phyloP scores from a whole-genome alignment of 371 early-diverging fungal genomes.

The Mortierella sp. region DNA sequence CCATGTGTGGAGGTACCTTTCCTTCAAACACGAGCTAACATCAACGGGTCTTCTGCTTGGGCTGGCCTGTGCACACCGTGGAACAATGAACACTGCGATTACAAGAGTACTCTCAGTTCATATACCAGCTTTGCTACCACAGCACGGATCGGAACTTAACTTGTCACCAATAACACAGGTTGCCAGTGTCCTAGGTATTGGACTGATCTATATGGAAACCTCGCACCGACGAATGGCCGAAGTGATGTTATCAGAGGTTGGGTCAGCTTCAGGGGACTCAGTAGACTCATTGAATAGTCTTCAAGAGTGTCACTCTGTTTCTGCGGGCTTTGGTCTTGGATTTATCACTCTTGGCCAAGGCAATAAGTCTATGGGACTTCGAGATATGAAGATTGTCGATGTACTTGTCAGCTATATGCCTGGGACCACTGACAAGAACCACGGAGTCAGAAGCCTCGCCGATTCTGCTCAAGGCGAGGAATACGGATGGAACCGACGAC shows the following conservation, averaged over 20 bases:
- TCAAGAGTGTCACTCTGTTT: constrained; percentile 73
- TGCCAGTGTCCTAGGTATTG: constrained; percentile 80
- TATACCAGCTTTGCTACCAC: constrained; percentile 75
- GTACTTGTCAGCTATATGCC: constrained; percentile 66
- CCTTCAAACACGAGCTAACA: constrained; percentile 73
- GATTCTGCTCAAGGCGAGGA: constrained; percentile 7
- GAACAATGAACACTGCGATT: constrained; percentile 71
- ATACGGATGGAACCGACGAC: constrained; percentile 5
- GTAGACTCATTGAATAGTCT: constrained; percentile 58
- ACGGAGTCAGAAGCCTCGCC: constrained; percentile 1
- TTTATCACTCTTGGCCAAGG: constrained; percentile 82
- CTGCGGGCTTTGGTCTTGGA: constrained; percentile 88
- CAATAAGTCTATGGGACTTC: constrained; percentile 61
- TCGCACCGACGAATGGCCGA: constrained; percentile 75
- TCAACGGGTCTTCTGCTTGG: constrained; percentile 84
- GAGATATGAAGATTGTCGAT: constrained; percentile 72
- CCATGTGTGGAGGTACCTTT: constrained; percentile 74
- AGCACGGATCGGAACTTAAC: constrained; percentile 64
- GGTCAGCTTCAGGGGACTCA: constrained; percentile 46
- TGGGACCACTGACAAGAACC: constrained; percentile 29
- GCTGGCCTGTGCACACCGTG: constrained; percentile 75
- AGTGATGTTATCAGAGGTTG: constrained; percentile 79
- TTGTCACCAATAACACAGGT: constrained; percentile 71
- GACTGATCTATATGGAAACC: constrained; percentile 79
- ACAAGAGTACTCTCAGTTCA: constrained; percentile 79